Evolutionary conservation across 1,284 basidiomycete genomes (phyloP), one percentile per base, ranked within the genome.

Genomic region (Trichosporon sp.): DNA sequence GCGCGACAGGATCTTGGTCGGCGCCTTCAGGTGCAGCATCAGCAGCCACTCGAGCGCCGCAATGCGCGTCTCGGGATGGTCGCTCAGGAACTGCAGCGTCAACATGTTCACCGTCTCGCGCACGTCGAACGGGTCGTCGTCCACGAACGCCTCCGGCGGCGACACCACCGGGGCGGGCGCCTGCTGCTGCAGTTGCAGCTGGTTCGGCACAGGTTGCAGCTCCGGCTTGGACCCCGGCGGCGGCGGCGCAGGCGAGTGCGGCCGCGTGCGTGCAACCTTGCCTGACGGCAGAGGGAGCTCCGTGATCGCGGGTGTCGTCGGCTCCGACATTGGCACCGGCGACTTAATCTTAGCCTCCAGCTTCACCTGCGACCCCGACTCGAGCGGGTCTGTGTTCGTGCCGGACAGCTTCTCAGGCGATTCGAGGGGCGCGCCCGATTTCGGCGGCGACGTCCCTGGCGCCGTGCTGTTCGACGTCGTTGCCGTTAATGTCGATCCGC

Each of bases 11-110:
- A 98, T 96, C 92, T 96, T 97, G 82, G 91, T 92, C 0, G 97
- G 97, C 21, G 93, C 93, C 80, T 98, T 98, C 79, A 95, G 91
- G 83, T 99, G 97, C 66, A 99, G 85, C 97, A 99, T 99, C 65
- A 98, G 90, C 34, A 99, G 85, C 97, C 97, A 99, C 83, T 97
- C 95, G 74, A 99, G 85, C 3, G 96, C 95, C 27, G 94, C 93
- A 6, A 99, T 92, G 53, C 96, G 86, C 0, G 97, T 98, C 79
- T 98, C 94, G 77, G 97, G 96, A 78, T 94, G 93, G 81, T 98
- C 95, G 81, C 93, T 95, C 80, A 98, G 81, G 78, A 99, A 95
- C 77, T 98, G 95, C 65, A 97, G 85, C 1, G 94, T 98, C 72
- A 99, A 84, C 62, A 92, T 92, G 77, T 92, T 93, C 66, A 99